Percentiles rank a stretch among this genome's conserved stretches.
Conservation (phyloP, 1,284 basidiomycete genomes). For the Trametes sp. region DNA sequence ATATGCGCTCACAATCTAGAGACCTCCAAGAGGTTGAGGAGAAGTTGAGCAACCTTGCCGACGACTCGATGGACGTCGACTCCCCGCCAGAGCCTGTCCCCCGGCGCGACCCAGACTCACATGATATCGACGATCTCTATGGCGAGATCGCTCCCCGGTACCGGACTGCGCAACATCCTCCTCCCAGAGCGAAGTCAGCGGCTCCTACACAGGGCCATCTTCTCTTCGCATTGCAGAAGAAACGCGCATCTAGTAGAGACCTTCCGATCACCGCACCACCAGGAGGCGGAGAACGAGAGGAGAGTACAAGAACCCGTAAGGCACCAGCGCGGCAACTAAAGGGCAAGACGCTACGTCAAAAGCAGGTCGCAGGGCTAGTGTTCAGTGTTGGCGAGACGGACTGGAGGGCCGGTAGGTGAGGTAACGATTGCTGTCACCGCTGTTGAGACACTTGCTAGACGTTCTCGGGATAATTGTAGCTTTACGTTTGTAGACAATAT, state of each 20-base stretch:
- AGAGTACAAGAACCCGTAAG: constrained; percentile 14
- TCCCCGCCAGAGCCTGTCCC: neutral
- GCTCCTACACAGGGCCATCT: neutral
- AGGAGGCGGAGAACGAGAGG: neutral
- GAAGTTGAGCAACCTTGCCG: constrained; percentile 14
- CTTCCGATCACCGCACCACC: neutral
- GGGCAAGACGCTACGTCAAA: constrained; percentile 18
- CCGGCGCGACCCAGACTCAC: constrained; percentile 5
- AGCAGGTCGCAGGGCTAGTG: constrained; percentile 12
- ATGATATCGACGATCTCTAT: constrained; percentile 27
- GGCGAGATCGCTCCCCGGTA: constrained; percentile 23
- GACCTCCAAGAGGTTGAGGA: constrained; percentile 20
- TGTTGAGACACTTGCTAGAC: no score
- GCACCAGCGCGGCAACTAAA: constrained; percentile 4
- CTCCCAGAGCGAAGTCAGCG: neutral
- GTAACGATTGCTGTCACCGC: no score
- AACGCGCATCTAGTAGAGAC: neutral
- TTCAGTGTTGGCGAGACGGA: neutral
- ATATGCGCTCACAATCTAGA: neutral
- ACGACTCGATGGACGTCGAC: constrained; percentile 21
- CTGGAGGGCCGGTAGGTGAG: neutral
- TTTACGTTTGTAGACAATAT: no score
- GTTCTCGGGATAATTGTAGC: no score
- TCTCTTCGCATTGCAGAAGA: constrained; percentile 13
- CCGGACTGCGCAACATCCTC: neutral